Evolutionary conservation across 225 moss, liverwort and hornwort genomes (phyloP).

Genomic region (Climacium dendroides): DNA sequence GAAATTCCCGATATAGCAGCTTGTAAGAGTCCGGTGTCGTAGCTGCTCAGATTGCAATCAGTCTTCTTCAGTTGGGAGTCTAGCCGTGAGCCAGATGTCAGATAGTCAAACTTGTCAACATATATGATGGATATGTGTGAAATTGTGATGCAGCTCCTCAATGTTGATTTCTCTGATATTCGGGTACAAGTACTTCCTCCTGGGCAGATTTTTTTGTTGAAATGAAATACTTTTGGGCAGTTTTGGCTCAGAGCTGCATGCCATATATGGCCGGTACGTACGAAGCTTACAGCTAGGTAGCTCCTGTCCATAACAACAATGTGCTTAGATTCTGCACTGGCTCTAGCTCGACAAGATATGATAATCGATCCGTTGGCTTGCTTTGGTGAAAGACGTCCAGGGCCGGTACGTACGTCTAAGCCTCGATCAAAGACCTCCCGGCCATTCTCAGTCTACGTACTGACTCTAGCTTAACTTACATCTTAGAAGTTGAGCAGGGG

Average conservation of each 20-base stretch:
- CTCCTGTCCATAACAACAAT: background rate
- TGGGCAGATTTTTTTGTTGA: background rate
- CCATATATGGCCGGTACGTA: background rate
- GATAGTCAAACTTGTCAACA: conserved; percentile 11
- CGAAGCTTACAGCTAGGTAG: background rate
- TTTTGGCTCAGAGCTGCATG: too few species aligned
- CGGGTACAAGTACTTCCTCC: background rate
- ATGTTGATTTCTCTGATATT: conserved; percentile 13
- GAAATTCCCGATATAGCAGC: too few species aligned
- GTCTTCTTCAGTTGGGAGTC: background rate
- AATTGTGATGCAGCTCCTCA: conserved; percentile 1
- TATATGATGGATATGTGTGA: background rate
- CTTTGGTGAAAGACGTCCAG: background rate
- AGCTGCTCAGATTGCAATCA: background rate
- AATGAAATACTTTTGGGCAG: background rate
- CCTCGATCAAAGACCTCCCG: background rate
- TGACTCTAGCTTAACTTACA: background rate
- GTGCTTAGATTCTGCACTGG: conserved; percentile 3
- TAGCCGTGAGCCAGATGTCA: background rate
- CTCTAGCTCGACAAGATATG: background rate
- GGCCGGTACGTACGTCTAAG: background rate
- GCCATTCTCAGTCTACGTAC: too few species aligned
- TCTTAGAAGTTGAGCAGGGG: background rate
- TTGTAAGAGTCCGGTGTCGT: too few species aligned
- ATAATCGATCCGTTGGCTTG: background rate